These are phyloP conservation scores for Myriosclerotinia curreyana DNA, from an alignment of 2,329 filamentous ascomycete species.

Conservation along the genomic window DNA sequence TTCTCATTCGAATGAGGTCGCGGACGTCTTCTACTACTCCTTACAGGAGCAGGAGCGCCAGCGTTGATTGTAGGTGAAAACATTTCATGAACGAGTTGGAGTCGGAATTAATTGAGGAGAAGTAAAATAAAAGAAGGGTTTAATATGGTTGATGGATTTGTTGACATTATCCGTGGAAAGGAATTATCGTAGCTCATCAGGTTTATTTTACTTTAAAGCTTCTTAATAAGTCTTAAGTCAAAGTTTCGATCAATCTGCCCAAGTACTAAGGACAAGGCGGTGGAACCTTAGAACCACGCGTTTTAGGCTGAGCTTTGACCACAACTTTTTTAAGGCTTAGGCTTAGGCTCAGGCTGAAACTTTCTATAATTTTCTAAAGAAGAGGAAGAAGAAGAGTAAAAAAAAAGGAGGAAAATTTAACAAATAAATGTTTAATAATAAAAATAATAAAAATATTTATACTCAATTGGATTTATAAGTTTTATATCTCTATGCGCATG, in stretches of 20 bases:
- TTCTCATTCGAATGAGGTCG: constrained; percentile 56
- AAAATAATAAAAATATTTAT: background rate
- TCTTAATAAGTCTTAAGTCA: background rate
- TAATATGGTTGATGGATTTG: background rate
- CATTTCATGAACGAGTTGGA: constrained; percentile 43
- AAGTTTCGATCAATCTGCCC: constrained; percentile 9
- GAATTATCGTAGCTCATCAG: background rate
- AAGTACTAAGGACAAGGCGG: background rate
- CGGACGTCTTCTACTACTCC: constrained; percentile 57
- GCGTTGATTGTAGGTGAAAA: constrained; percentile 55
- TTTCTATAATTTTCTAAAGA: no score
- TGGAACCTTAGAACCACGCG: constrained; percentile 9
- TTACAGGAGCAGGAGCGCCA: constrained; percentile 53
- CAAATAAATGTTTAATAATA: background rate
- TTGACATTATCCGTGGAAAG: constrained; percentile 13
- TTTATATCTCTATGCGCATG: background rate
- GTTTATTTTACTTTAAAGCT: constrained; percentile 13
- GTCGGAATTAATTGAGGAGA: background rate
- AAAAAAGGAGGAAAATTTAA: no score
- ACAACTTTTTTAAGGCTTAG: background rate
- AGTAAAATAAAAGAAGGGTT: background rate
- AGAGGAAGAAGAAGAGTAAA: no score
- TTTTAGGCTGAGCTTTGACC: constrained; percentile 10
- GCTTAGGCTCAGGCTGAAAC: background rate
- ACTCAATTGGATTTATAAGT: background rate